Percentiles rank a stretch among this genome's conserved stretches.
Evolutionary conservation across 768 basidiomycete genomes (phyloP).

Genomic region (Crepidotus variabilis): DNA sequence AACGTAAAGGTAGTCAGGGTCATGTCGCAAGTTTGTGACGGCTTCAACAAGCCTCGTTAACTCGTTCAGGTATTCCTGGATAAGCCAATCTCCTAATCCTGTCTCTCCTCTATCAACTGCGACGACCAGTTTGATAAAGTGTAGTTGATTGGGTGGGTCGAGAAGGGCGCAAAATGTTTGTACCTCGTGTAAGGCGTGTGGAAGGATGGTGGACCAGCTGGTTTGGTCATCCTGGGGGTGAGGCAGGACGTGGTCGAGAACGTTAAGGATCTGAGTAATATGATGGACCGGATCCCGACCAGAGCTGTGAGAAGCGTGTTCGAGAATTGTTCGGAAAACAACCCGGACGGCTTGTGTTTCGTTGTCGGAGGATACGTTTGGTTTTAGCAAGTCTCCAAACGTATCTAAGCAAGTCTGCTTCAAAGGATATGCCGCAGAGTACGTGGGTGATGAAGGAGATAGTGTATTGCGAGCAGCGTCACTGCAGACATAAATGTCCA

Average conservation of each 20-base stretch:
- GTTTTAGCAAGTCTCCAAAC: conserved; percentile 37
- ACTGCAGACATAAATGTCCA: conserved; percentile 55
- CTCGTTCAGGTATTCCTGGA: conserved; percentile 60
- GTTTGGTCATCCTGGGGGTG: conserved; percentile 26
- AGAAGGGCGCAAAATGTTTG: conserved; percentile 52
- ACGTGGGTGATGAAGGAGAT: conserved; percentile 34
- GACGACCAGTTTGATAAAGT: conserved; percentile 51
- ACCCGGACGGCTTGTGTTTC: conserved; percentile 42
- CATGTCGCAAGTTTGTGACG: conserved; percentile 1
- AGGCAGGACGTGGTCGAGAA: conserved; percentile 60
- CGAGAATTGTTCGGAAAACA: conserved; percentile 55
- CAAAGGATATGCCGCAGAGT: conserved; percentile 37
- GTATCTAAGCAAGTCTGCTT: conserved; percentile 51
- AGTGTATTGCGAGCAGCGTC: conserved; percentile 39
- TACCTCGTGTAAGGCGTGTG: conserved; percentile 52
- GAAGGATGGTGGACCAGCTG: conserved; percentile 55
- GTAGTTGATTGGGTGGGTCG: conserved; percentile 50
- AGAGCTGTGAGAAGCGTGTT: conserved; percentile 33
- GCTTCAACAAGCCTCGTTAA: conserved; percentile 35
- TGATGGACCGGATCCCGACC: conserved; percentile 56
- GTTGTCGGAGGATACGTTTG: conserved; percentile 27
- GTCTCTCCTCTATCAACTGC: conserved; percentile 52
- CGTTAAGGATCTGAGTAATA: conserved; percentile 47
- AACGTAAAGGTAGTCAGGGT: conserved; percentile 32
- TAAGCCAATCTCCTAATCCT: conserved; percentile 66